phyloP scores from a whole-genome alignment of 352 stramenopile species.

The Globisporangium okanoganense region DNA sequence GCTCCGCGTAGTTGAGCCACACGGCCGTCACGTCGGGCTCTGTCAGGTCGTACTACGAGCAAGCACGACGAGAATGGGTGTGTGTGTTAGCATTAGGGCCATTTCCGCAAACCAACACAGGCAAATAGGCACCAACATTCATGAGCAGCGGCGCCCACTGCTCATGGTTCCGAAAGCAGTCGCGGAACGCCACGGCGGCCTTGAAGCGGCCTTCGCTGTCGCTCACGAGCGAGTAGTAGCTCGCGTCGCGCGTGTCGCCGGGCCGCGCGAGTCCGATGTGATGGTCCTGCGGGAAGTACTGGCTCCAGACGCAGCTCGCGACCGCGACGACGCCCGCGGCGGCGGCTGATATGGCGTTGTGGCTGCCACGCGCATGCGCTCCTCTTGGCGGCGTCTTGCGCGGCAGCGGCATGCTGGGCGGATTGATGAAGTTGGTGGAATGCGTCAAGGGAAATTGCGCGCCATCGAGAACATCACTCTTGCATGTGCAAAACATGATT shows the following conservation, averaged over 20 bases:
- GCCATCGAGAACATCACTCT: too few relatives aligned
- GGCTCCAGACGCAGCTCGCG: constrained; percentile 68
- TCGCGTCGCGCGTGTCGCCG: constrained; percentile 33
- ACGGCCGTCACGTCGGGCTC: constrained; percentile 41
- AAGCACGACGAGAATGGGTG: not conserved
- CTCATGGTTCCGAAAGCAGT: constrained; percentile 43
- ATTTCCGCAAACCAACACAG: not conserved
- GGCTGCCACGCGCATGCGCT: not conserved
- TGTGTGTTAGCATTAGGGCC: not conserved
- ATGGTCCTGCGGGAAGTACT: constrained; percentile 74
- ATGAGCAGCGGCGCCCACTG: constrained; percentile 49
- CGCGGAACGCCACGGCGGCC: constrained; percentile 48
- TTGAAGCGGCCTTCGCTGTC: constrained; percentile 54
- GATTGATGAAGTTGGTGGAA: not conserved
- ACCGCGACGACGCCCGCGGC: constrained; percentile 19
- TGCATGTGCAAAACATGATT: not conserved
- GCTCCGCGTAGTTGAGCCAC: constrained; percentile 49
- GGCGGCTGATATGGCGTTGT: not conserved
- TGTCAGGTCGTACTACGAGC: constrained; percentile 41
- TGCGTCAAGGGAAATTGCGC: not conserved
- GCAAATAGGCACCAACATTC: constrained; percentile 6
- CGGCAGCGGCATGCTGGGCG: constrained; percentile 11
- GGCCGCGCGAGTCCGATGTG: constrained; percentile 36
- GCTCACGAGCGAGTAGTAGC: constrained; percentile 48
- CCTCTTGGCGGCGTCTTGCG: constrained; percentile 7